Evolutionary conservation across 208 protist genomes (phyloP).

Genomic region (Leishmania tarentolae): DNA sequence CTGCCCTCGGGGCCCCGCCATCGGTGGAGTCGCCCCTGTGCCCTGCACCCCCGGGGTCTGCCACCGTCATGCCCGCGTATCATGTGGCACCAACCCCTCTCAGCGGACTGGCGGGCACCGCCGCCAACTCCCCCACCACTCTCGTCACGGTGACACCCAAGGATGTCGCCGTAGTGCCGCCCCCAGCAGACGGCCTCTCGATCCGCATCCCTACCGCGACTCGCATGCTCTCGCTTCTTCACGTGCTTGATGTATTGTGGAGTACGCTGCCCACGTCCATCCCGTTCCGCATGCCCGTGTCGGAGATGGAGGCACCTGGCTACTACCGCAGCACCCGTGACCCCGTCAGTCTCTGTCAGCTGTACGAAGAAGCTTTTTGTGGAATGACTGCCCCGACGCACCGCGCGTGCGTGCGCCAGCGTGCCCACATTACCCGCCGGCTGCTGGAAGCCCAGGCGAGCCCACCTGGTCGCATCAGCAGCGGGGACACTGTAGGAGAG

Average conservation of each 20-base stretch:
- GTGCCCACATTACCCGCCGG: neutral
- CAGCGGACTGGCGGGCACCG: neutral
- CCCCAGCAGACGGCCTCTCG: neutral
- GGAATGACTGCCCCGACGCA: conserved; percentile 24
- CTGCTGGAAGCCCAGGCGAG: neutral
- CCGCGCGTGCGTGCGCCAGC: conserved; percentile 1
- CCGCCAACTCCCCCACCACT: neutral
- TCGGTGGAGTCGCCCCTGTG: conserved; percentile 4
- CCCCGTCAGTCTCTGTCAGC: conserved; percentile 48
- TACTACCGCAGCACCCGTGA: conserved; percentile 67
- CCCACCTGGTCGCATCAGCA: neutral
- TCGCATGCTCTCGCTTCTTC: conserved; percentile 44
- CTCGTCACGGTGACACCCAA: neutral
- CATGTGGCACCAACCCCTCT: neutral
- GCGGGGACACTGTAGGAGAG: neutral
- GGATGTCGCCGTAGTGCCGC: neutral
- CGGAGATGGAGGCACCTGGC: conserved; percentile 67
- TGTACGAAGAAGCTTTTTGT: conserved; percentile 64
- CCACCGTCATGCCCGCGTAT: neutral
- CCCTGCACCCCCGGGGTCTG: neutral
- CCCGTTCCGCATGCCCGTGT: conserved; percentile 70
- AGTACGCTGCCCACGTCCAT: conserved; percentile 15
- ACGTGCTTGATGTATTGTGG: conserved; percentile 61
- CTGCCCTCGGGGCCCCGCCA: conserved; percentile 9
- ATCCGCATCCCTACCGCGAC: conserved; percentile 26